These are phyloP conservation scores for Castanospermum australe DNA, from an alignment of 306 rosid species.

Conservation along the genomic window DNA sequence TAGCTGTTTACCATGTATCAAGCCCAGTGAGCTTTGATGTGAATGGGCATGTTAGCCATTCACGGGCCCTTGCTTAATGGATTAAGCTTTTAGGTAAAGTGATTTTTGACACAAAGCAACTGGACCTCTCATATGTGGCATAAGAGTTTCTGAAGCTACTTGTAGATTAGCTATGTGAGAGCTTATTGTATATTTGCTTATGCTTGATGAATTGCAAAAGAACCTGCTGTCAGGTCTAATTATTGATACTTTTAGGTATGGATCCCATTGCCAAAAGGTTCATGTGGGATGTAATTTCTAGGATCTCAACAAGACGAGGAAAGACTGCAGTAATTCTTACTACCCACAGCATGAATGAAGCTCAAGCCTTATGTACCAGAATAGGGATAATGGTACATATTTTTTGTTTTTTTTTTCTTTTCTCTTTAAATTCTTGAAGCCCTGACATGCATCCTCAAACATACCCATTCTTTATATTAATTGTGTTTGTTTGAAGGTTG, in stretches of 20 bases:
- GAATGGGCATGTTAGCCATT: conserved; percentile 2
- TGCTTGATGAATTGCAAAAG: conserved; percentile 25
- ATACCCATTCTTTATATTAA: conserved; percentile 7
- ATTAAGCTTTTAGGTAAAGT: not conserved
- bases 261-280: conserved; percentile 96
- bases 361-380: conserved; percentile 93
- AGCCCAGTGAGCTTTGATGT: conserved; percentile 7
- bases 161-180: conserved; percentile 11
- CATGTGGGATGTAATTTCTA: conserved; percentile 99
- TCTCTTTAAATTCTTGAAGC: conserved; percentile 30
- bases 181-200: conserved; percentile 12
- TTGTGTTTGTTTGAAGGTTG: conserved; percentile 63
- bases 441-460: not conserved
- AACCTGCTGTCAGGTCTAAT: conserved; percentile 4
- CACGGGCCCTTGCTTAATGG: not conserved
- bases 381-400: conserved; percentile 86
- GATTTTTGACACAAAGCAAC: not conserved
- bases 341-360: conserved; percentile 98
- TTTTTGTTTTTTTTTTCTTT: conserved; percentile 3
- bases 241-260: conserved; percentile 62
- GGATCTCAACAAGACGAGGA: conserved; percentile 88
- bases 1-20: not conserved
- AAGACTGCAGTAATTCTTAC: conserved; percentile 95
- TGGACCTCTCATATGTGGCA: conserved; percentile 5
- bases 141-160: not conserved